phyloP scores from a whole-genome alignment of 1,284 basidiomycete species.

The Cutaneotrichosporon cavernicola region DNA sequence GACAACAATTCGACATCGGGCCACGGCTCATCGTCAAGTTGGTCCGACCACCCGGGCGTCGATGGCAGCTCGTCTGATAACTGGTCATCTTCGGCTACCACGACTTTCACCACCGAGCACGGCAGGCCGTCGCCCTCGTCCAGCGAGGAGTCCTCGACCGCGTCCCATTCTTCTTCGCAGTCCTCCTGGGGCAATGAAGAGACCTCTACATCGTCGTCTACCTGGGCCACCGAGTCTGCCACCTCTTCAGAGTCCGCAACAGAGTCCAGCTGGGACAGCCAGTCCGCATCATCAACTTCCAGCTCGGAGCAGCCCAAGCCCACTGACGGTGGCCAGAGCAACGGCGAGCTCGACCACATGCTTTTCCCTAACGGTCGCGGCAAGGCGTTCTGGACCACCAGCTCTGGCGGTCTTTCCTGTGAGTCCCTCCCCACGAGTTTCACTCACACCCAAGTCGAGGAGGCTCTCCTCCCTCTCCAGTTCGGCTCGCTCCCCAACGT shows the following conservation, averaged over 20 bases:
- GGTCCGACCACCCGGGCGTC: background rate
- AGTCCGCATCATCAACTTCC: background rate
- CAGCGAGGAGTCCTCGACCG: background rate
- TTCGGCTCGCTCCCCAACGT: constrained; percentile 36
- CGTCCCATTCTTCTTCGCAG: background rate
- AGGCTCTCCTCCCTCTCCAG: constrained; percentile 41
- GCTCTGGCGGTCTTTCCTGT: background rate
- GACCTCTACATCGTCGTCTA: constrained; percentile 2
- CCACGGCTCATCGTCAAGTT: constrained; percentile 4
- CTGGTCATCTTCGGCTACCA: background rate
- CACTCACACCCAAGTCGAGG: constrained; percentile 26
- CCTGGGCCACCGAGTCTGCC: background rate
- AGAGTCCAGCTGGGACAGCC: background rate
- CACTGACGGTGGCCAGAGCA: constrained; percentile 4
- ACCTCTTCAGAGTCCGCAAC: background rate
- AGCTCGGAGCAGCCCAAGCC: background rate
- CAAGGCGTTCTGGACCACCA: constrained; percentile 1
- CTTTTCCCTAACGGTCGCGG: background rate
- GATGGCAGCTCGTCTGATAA: background rate
- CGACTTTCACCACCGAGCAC: background rate
- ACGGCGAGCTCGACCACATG: background rate
- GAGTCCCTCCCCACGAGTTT: background rate
- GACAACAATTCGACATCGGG: background rate
- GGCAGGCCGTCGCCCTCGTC: background rate
- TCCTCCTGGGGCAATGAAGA: background rate